Base-by-base conservation (phyloP, 345 rosid species). In the Rhodamnia argentea region DNA sequence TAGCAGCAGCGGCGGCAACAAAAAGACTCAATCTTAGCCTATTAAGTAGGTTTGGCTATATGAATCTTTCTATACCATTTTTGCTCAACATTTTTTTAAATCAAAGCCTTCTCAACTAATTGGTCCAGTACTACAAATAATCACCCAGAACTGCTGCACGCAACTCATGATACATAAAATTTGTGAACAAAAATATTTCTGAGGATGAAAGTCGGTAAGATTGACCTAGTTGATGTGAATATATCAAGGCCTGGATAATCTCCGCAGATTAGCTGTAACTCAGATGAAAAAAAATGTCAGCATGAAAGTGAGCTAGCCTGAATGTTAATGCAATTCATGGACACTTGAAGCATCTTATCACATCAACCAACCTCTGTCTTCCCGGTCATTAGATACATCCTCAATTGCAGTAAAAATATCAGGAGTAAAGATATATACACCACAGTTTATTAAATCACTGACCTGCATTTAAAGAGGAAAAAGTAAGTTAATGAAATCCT, bases 371-470 rank as follows among this genome's bases (percentile, higher is more conserved):
- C 98, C 94, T 89, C 93, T 92, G 40, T 92, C 96, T 89, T 92
- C 92, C 87, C 88, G 89, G 75, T 91, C 91, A 59, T 78, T 75
- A 54, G 87, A 91, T 82, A 93, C 94, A 86, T 86, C 94, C 62
- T 95, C 90, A 84, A 96, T 95, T 85, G 94, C 93, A 85, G 90
- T 87, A 88, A 96, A 94, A 54, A 96, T 92, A 76, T 90, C 91
- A 5, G 96, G 93, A 7, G 92, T 92, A 88, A 96, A 96, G 59
- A 96, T 88, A 74, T 95, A 96, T 64, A 96, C 96, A 87, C 96
- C 98, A 83, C 98, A 96, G 86, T 96, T 95, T 81, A 96, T 94
- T 87, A 93, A 88, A 91, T 95, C 96, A 88, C 96, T 96, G 13
- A 96, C 98, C 98, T 95, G 93, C 93, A 90, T 52, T 29, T 13